Base-by-base conservation (phyloP, 805 yeast species). In the Wickerhamiella vanderwaltii region DNA sequence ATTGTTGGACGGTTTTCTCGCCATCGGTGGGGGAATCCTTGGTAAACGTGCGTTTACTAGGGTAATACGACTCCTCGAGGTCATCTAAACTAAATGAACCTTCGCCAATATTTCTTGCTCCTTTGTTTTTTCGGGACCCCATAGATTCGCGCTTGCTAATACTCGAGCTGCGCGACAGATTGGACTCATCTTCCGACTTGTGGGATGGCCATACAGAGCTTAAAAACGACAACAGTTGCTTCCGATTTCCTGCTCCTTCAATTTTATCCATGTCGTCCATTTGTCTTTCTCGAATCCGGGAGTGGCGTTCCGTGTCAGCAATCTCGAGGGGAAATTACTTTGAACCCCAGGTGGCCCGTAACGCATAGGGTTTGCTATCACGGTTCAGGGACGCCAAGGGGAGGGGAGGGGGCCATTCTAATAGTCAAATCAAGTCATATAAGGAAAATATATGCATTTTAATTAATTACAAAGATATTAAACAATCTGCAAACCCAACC, bases 11-110 rank as follows among this genome's bases (percentile, higher is more conserved):
- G 7, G 43, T 22, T 15, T 24, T 32, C 25, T 35, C 40, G 12
- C 22, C 31, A 19, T 20, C 13, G 28, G 23, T 24, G 29, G 25
- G 12, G 20, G 30, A 19, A 25, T 25, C 15, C 30, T 23, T 38
- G 6, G 35, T 17, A 2, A 18, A 11, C 9, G 17, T 28, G 13
- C 24, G 24, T 19, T 29, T 38, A 13, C n/a, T 3, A 9, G 17
- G 18, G 24, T 38, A n/a, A 19, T 16, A 17, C n/a, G 30, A 23
- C 6, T 38, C 35, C 13, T 38, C 41, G 25, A 38, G n/a, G 17
- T 38, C 41, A 4, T 38, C 35, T n/a, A 38, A 25, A n/a, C 34
- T 26, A 30, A 38, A 38, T n/a, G 35, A 30, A 15, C 41, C 41
- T 16, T 29, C 35, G 19, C 41, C 41, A n/a, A 38, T 29, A 13